Conservation (phyloP, 768 basidiomycete genomes). For the Boletus sensibilis region DNA sequence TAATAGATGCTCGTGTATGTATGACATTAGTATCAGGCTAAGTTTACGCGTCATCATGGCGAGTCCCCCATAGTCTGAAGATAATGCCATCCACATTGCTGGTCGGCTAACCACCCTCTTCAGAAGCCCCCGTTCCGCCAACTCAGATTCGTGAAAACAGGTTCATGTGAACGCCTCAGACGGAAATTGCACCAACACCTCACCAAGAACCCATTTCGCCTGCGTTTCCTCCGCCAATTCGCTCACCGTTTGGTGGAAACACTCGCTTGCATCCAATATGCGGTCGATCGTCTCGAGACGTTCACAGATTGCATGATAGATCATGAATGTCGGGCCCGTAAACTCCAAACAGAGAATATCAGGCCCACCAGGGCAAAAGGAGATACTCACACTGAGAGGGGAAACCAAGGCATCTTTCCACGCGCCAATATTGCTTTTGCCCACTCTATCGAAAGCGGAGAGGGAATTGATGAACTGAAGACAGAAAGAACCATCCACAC, state of each 20-base stretch:
- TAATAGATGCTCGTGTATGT: too few relatives aligned
- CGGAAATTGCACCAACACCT: too few relatives aligned
- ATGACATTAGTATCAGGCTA: too few relatives aligned
- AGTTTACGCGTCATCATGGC: too few relatives aligned
- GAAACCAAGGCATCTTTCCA: not conserved
- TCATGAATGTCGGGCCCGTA: not conserved
- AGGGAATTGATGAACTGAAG: not conserved
- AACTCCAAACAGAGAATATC: not conserved
- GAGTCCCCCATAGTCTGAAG: too few relatives aligned
- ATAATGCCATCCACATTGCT: too few relatives aligned
- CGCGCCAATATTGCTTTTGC: not conserved
- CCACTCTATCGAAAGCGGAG: not conserved
- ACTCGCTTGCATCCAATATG: not conserved
- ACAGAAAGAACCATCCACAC: too few relatives aligned
- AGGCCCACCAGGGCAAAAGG: not conserved
- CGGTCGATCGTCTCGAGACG: not conserved
- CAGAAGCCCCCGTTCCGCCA: too few relatives aligned
- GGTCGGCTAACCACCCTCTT: too few relatives aligned
- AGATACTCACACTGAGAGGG: not conserved
- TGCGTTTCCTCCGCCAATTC: not conserved
- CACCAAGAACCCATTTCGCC: conserved; percentile 1
- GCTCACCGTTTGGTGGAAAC: not conserved
- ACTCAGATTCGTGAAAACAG: too few relatives aligned
- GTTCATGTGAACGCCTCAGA: too few relatives aligned
- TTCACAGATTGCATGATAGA: conserved; percentile 1